Evolutionary conservation across 148 eudicot species (phyloP), one percentile per base, ranked within the genome.

Genomic region (Diospyros lotus): DNA sequence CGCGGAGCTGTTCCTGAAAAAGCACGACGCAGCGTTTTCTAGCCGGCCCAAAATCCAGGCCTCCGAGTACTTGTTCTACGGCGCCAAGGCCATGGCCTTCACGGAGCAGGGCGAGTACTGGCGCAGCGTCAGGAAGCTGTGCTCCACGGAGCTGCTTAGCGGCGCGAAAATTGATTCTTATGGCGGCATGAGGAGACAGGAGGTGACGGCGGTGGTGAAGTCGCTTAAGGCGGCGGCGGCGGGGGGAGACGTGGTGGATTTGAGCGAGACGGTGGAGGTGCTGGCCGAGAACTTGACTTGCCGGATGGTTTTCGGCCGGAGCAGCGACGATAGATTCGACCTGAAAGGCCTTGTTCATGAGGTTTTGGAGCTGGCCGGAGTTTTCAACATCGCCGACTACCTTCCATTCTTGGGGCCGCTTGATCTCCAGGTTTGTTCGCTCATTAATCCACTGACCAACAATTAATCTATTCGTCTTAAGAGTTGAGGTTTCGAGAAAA

Each of bases 341-440:
- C 45, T 68, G 1, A 66, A 45, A 53, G 70, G 38, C 14, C 9
- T 45, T 66, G 53, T 66, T 66, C 51, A 66, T 1, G 76, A 76
- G 54, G 10, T 50, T 3, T 2, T 66, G 39, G 28, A 14, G 1
- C 5, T 65, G 12, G 68, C 43, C 0, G 76, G 76, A 1, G 53
- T 64, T 63, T 63, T 70, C 13, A 74, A 79, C 55, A 6, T 79
- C 0, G 78, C 62, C 1, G 81, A 79, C 18, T 79, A 2, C 44
- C 67, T 79, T 4, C 81, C 77, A 4, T 59, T 58, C 13, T 58
- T 72, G 43, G 60, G 65, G 1, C 74, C 67, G 0, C 59, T 79
- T 64, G 82, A 79, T 51, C 65, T 80, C 6, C 82, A 80, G 78
- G 78, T 75, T 67, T 40, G 9, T 64, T 40, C 78, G 88, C 72